Evolutionary conservation across 1,284 basidiomycete species (phyloP).

Genomic region (Leccinum angustisporum): DNA sequence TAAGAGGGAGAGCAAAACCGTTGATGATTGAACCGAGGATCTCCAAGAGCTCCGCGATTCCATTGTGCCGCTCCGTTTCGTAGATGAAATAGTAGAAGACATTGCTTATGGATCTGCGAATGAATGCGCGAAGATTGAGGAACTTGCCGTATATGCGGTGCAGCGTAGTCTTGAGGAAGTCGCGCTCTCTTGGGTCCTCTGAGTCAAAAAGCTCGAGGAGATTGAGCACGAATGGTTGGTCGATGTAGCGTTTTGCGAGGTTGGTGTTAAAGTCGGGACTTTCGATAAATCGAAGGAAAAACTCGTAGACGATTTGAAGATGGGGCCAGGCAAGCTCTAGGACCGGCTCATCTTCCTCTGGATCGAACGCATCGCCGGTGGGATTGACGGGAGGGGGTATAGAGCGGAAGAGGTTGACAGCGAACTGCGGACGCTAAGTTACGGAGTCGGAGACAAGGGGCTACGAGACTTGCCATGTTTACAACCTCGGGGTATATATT

Average conservation of each 20-base stretch:
- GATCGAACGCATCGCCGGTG: slow-evolving; percentile 97
- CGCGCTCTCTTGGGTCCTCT: slow-evolving; percentile 97
- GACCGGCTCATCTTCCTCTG: slow-evolving; percentile 99
- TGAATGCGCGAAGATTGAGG: slow-evolving; percentile 97
- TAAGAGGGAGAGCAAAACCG: slow-evolving; percentile 96
- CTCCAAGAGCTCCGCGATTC: slow-evolving; percentile 97
- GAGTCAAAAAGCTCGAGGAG: slow-evolving; percentile 98
- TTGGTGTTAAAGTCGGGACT: slow-evolving; percentile 99
- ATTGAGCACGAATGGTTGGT: slow-evolving; percentile 94
- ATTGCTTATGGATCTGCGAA: slow-evolving; percentile 98
- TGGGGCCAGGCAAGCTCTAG: slow-evolving; percentile 99
- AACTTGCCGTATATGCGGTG: slow-evolving; percentile 99
- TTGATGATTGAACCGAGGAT: slow-evolving; percentile 99
- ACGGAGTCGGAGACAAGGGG: slow-evolving; percentile 10
- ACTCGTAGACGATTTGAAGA: slow-evolving; percentile 99
- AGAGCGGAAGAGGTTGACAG: slow-evolving; percentile 96
- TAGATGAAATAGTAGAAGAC: slow-evolving; percentile 99
- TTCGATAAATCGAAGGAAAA: slow-evolving; percentile 99
- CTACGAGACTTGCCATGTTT: slow-evolving; percentile 73
- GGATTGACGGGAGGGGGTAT: slow-evolving; percentile 99
- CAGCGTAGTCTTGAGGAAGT: slow-evolving; percentile 98
- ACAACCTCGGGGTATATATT: slow-evolving; percentile 99
- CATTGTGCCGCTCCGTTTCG: slow-evolving; percentile 98
- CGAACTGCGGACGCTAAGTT: slow-evolving; percentile 61
- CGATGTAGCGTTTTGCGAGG: slow-evolving; percentile 96